Conservation (phyloP, 768 basidiomycete genomes). For the Candolleomyces efflorescens region DNA sequence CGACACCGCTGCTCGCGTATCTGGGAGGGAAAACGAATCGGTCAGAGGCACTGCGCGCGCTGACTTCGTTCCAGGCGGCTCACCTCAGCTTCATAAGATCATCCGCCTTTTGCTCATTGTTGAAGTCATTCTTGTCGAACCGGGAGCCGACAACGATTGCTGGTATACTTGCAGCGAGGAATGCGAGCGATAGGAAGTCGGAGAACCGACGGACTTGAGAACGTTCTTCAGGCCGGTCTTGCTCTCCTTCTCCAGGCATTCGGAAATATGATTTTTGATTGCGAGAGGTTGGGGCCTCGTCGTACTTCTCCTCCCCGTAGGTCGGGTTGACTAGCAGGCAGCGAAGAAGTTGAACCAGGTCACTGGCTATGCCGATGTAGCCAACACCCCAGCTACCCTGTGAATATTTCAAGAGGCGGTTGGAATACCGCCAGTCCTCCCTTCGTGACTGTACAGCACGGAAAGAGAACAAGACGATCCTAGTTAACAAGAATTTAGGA, state of each 20-base stretch:
- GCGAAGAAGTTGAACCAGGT: slow-evolving; percentile 8
- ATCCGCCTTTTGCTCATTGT: slow-evolving; percentile 16
- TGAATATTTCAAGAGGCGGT: slow-evolving; percentile 18
- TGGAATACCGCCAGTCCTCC: neutral
- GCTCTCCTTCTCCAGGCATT: slow-evolving; percentile 21
- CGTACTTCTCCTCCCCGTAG: slow-evolving; percentile 8
- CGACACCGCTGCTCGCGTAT: slow-evolving; percentile 17
- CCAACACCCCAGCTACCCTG: slow-evolving; percentile 27
- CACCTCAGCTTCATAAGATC: slow-evolving; percentile 19
- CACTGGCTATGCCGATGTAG: slow-evolving; percentile 28
- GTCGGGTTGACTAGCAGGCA: slow-evolving; percentile 2
- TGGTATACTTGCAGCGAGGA: slow-evolving; percentile 26
- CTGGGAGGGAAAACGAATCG: slow-evolving; percentile 1
- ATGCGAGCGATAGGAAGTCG: slow-evolving; percentile 19
- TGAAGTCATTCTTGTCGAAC: slow-evolving; percentile 15
- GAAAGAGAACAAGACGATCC: neutral
- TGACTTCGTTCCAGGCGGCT: neutral
- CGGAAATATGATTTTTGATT: slow-evolving; percentile 19
- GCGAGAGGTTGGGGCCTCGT: slow-evolving; percentile 21
- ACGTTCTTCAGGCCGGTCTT: slow-evolving; percentile 27
- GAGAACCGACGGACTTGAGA: slow-evolving; percentile 25
- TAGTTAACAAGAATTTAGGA: neutral
- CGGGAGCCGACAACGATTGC: slow-evolving; percentile 25
- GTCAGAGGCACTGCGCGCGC: too few relatives aligned
- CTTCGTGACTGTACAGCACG: neutral